A percentile compares a stretch with the other conserved stretches of the same genome.
These are phyloP conservation scores for Hygrophila difformis DNA, from an alignment of 257 asterid species.

Conservation along the genomic window DNA sequence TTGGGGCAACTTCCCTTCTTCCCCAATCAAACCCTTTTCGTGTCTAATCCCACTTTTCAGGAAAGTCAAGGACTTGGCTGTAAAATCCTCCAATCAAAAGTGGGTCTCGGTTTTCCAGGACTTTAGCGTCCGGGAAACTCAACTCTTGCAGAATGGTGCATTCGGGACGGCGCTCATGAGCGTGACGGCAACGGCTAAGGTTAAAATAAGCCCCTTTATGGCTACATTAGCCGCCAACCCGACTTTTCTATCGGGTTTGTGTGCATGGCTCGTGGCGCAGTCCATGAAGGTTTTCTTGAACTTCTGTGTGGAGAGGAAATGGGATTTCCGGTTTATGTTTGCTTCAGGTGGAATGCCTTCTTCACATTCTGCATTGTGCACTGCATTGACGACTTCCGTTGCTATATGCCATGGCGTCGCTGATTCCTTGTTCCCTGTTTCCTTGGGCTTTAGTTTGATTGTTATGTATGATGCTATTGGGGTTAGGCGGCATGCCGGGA, in stretches of 20 bases:
- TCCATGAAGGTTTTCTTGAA: constrained; percentile 69
- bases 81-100: constrained; percentile 28
- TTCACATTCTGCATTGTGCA: constrained; percentile 85
- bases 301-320: constrained; percentile 68
- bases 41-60: constrained; percentile 38
- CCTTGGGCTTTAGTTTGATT: constrained; percentile 78
- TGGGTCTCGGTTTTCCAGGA: constrained; percentile 28
- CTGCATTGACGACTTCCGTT: constrained; percentile 81
- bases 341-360: constrained; percentile 93
- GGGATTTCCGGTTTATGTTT: constrained; percentile 71
- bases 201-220: constrained; percentile 71
- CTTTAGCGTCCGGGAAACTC: constrained; percentile 15
- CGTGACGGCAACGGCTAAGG: constrained; percentile 70
- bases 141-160: constrained; percentile 43
- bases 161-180: constrained; percentile 66
- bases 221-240: constrained; percentile 75
- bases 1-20: constrained; percentile 28
- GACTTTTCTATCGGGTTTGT: constrained; percentile 65
- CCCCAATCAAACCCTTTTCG: constrained; percentile 38
- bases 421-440: constrained; percentile 80
- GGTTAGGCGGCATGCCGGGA: constrained; percentile 84
- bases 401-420: constrained; percentile 86
- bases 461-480: constrained; percentile 96
- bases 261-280: constrained; percentile 69
- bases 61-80: constrained; percentile 32